A percentile compares a stretch with the other conserved stretches of the same genome.
These are phyloP conservation scores for Curvularia sp. DNA, from an alignment of 2,329 filamentous ascomycete genomes.

Conservation along the genomic window DNA sequence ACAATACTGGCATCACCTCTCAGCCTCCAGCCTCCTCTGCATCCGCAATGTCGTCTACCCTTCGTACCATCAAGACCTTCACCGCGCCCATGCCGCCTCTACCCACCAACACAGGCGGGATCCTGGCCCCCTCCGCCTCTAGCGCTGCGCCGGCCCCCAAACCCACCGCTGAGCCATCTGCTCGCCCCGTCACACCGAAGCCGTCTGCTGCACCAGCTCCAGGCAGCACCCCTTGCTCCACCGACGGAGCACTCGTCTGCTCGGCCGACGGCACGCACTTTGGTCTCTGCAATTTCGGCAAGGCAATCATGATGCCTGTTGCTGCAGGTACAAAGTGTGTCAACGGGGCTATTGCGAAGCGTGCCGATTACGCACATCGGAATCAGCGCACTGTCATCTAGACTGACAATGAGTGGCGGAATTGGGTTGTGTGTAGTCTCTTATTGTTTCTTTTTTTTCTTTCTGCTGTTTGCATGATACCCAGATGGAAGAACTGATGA, in stretches of 20 bases:
- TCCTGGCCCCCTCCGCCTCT: slow-evolving; percentile 1
- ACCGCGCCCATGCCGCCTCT: slow-evolving; percentile 27
- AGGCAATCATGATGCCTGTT: slow-evolving; percentile 50
- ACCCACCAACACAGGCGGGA: slow-evolving; percentile 5
- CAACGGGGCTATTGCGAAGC: slow-evolving; percentile 47
- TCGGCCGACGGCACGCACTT: slow-evolving; percentile 48
- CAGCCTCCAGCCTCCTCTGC: slow-evolving; percentile 1
- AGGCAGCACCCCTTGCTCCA: slow-evolving; percentile 35
- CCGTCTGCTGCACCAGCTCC: slow-evolving; percentile 6
- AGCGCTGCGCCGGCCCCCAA: not conserved
- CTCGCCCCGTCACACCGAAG: not conserved
- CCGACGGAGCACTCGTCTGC: slow-evolving; percentile 49
- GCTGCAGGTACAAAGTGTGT: slow-evolving; percentile 54
- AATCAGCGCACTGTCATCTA: slow-evolving; percentile 15
- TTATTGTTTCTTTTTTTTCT: too few relatives aligned
- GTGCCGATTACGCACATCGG: slow-evolving; percentile 25
- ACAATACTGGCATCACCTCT: slow-evolving; percentile 2
- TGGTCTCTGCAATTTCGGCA: slow-evolving; percentile 53
- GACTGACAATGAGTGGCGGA: not conserved
- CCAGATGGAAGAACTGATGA: not conserved
- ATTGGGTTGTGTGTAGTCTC: too few relatives aligned
- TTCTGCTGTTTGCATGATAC: not conserved
- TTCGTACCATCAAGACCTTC: slow-evolving; percentile 36
- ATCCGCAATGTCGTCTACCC: slow-evolving; percentile 25
- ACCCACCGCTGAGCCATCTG: slow-evolving; percentile 3